These are phyloP conservation scores for Chrysosporium queenslandicum DNA, from an alignment of 2,329 filamentous ascomycete genomes.

Conservation along the genomic window DNA sequence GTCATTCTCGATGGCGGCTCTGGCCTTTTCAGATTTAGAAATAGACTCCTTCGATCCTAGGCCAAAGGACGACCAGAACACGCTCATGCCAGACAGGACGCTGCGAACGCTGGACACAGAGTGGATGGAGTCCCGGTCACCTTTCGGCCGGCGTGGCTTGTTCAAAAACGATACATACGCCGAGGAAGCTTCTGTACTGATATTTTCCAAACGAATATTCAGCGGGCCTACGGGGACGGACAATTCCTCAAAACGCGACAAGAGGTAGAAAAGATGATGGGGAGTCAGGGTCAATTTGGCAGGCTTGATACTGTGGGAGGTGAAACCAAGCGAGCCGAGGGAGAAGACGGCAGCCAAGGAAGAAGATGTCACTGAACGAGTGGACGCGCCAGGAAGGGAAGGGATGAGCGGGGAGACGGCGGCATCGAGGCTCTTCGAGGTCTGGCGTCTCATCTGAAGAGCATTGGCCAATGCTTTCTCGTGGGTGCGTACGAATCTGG, in stretches of 20 bases:
- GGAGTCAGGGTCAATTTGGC: conserved; percentile 87
- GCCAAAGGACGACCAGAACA: conserved; percentile 80
- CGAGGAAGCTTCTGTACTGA: conserved; percentile 75
- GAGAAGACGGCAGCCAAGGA: conserved; percentile 75
- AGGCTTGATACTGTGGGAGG: conserved; percentile 75
- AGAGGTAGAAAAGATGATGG: conserved; percentile 91
- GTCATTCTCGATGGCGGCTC: conserved; percentile 72
- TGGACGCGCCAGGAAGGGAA: conserved; percentile 52
- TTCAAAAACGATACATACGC: conserved; percentile 92
- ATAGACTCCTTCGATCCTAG: conserved; percentile 68
- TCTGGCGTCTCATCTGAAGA: conserved; percentile 67
- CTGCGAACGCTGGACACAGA: conserved; percentile 95
- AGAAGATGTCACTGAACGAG: conserved; percentile 58
- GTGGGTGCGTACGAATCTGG: conserved; percentile 90
- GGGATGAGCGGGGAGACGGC: conserved; percentile 46
- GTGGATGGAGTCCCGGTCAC: conserved; percentile 81
- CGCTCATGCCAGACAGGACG: conserved; percentile 94
- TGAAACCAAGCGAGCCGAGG: conserved; percentile 72
- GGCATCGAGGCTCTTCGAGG: conserved; percentile 58
- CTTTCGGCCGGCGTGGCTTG: conserved; percentile 68
- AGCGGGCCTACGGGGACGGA: conserved; percentile 85
- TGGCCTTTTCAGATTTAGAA: conserved; percentile 80
- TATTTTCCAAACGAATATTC: conserved; percentile 90
- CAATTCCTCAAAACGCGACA: conserved; percentile 90
- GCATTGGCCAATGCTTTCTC: conserved; percentile 96